phyloP scores from a whole-genome alignment of 2,329 filamentous ascomycete species.

The Colletotrichum spinosum region DNA sequence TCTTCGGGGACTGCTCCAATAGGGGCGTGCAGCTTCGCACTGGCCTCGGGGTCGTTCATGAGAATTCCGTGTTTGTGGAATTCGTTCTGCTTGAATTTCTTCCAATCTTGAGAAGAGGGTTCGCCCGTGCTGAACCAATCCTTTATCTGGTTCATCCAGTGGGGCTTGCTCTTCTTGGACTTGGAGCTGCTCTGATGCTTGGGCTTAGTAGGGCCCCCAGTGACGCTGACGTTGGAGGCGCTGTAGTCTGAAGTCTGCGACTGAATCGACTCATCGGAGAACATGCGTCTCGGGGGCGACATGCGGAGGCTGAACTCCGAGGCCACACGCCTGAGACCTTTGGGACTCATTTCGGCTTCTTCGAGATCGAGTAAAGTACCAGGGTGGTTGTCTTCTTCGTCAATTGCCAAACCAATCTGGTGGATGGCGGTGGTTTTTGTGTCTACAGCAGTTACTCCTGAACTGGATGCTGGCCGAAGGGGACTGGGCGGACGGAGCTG shows the following conservation, averaged over 20 bases:
- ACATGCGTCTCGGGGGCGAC: slow-evolving; percentile 26
- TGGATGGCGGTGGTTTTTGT: slow-evolving; percentile 11
- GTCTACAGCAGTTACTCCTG: slow-evolving; percentile 24
- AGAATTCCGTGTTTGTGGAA: slow-evolving; percentile 58
- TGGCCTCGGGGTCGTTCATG: slow-evolving; percentile 55
- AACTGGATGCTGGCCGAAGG: slow-evolving; percentile 27
- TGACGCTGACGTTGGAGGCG: slow-evolving; percentile 39
- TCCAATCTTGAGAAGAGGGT: slow-evolving; percentile 62
- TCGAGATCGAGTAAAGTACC: slow-evolving; percentile 18
- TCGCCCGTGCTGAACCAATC: slow-evolving; percentile 62
- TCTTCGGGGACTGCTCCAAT: slow-evolving; percentile 57
- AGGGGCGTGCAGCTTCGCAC: slow-evolving; percentile 59
- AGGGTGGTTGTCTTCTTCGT: slow-evolving; percentile 32
- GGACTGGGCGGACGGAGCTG: slow-evolving; percentile 5
- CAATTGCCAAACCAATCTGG: slow-evolving; percentile 18
- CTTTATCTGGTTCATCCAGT: slow-evolving; percentile 58
- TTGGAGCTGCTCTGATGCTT: slow-evolving; percentile 41
- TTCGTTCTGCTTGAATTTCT: slow-evolving; percentile 56
- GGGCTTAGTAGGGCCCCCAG: slow-evolving; percentile 23
- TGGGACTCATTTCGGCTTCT: slow-evolving; percentile 17
- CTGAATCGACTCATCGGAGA: slow-evolving; percentile 20
- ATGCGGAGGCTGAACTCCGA: slow-evolving; percentile 32
- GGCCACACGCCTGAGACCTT: slow-evolving; percentile 18
- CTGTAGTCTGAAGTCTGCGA: slow-evolving; percentile 42
- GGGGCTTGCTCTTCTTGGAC: slow-evolving; percentile 43